These are phyloP conservation scores for Monosporascus sp. DNA, from an alignment of 2,329 filamentous ascomycete genomes.

Conservation along the genomic window DNA sequence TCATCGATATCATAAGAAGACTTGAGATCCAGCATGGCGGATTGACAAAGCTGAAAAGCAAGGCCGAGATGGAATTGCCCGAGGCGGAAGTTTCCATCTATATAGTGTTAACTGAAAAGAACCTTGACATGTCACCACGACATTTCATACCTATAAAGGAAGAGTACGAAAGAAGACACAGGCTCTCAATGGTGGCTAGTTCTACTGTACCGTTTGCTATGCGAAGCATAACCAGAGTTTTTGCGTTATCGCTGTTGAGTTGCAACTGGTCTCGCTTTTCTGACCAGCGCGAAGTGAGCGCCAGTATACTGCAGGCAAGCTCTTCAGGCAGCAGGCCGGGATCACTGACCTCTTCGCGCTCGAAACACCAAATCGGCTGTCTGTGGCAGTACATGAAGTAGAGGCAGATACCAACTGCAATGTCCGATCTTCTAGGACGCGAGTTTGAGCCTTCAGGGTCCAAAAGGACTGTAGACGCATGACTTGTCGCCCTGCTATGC, in stretches of 20 bases:
- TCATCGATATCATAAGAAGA: conserved; percentile 32
- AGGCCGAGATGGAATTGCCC: conserved; percentile 47
- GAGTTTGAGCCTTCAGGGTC: conserved; percentile 22
- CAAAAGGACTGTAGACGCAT: conserved; percentile 20
- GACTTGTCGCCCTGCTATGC: conserved; percentile 14
- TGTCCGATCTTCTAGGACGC: conserved; percentile 26
- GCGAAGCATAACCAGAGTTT: conserved; percentile 40
- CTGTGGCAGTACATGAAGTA: conserved; percentile 40
- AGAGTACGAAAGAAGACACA: conserved; percentile 45
- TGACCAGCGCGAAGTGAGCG: conserved; percentile 34
- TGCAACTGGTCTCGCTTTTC: conserved; percentile 5
- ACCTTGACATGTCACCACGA: not conserved
- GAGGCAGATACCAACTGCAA: conserved; percentile 29
- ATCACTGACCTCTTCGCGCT: conserved; percentile 35
- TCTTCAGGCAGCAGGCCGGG: conserved; percentile 32
- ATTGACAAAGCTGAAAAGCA: conserved; percentile 44
- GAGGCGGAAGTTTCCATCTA: conserved; percentile 43
- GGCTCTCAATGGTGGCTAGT: conserved; percentile 43
- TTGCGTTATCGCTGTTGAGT: conserved; percentile 27
- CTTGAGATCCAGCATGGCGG: conserved; percentile 42
- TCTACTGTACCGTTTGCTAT: conserved; percentile 46
- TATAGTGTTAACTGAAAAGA: conserved; percentile 2
- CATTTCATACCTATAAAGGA: conserved; percentile 39
- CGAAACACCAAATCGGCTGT: conserved; percentile 41
- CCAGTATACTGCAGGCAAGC: conserved; percentile 36